Percentiles rank a stretch among this genome's conserved stretches.
These are phyloP conservation scores for Cryomyces minteri DNA, from an alignment of 495 filamentous ascomycete species.

Conservation along the genomic window DNA sequence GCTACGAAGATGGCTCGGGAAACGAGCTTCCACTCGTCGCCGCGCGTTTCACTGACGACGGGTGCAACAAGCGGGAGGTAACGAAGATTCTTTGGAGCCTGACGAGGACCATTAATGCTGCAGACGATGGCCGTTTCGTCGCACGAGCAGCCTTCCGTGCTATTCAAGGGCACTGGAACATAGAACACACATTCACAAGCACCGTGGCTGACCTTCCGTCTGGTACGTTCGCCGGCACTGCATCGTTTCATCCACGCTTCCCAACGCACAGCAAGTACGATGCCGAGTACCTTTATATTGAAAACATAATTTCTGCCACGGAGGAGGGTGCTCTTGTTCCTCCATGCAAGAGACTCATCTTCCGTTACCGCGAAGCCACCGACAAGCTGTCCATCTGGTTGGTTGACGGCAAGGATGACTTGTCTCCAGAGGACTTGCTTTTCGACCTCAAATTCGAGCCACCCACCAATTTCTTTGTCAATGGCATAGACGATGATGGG, in stretches of 20 bases:
- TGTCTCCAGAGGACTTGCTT: slow-evolving; percentile 38
- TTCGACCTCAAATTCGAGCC: slow-evolving; percentile 32
- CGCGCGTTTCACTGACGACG: neutral
- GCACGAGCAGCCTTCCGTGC: slow-evolving; percentile 51
- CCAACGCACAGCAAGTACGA: slow-evolving; percentile 12
- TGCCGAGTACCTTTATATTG: slow-evolving; percentile 47
- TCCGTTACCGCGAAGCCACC: slow-evolving; percentile 33
- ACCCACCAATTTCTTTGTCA: neutral
- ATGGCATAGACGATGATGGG: neutral
- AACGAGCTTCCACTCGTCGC: slow-evolving; percentile 3
- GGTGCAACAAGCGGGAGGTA: slow-evolving; percentile 3
- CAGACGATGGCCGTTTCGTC: slow-evolving; percentile 23
- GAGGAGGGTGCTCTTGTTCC: slow-evolving; percentile 18
- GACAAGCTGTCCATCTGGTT: slow-evolving; percentile 52
- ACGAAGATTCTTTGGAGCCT: slow-evolving; percentile 7
- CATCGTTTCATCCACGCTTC: slow-evolving; percentile 40
- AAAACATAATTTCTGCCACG: slow-evolving; percentile 37
- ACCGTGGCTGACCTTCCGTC: slow-evolving; percentile 31
- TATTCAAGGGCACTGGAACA: slow-evolving; percentile 54
- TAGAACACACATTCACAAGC: slow-evolving; percentile 30
- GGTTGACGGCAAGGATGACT: slow-evolving; percentile 30
- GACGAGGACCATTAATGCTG: slow-evolving; percentile 2
- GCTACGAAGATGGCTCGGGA: slow-evolving; percentile 1
- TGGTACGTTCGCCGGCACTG: slow-evolving; percentile 40
- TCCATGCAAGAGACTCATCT: slow-evolving; percentile 26